Percentiles rank a stretch among this genome's conserved stretches.
phyloP scores from a whole-genome alignment of 116 monocot species.

The Dioscorea cayenensis region DNA sequence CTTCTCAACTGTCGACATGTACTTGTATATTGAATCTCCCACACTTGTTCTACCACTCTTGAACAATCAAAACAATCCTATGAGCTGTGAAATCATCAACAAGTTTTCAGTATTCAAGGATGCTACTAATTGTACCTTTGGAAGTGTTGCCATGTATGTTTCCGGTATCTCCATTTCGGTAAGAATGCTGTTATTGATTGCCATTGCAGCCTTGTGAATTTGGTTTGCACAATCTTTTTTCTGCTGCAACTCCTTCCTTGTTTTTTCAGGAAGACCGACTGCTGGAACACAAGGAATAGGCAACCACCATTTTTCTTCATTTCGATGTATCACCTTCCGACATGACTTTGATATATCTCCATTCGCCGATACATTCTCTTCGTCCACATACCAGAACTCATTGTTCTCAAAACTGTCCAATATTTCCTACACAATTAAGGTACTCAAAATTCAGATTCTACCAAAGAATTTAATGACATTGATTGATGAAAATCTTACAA shows the following conservation, averaged over 20 bases:
- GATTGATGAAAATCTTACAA: slow-evolving; percentile 33
- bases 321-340: slow-evolving; percentile 31
- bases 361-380: slow-evolving; percentile 37
- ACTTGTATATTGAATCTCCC: slow-evolving; percentile 57
- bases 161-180: slow-evolving; percentile 82
- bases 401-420: slow-evolving; percentile 55
- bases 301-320: slow-evolving; percentile 92
- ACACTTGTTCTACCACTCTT: slow-evolving; percentile 57
- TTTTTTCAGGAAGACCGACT: slow-evolving; percentile 47
- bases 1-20: slow-evolving; percentile 36
- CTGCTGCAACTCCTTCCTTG: slow-evolving; percentile 36
- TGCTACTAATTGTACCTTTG: slow-evolving; percentile 42
- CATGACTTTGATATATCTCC: slow-evolving; percentile 39
- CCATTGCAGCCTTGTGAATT: slow-evolving; percentile 81
- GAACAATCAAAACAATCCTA: slow-evolving; percentile 4
- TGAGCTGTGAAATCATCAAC: background rate
- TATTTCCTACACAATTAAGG: slow-evolving; percentile 45
- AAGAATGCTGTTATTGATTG: slow-evolving; percentile 65
- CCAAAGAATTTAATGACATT: background rate
- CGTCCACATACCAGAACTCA: slow-evolving; percentile 83
- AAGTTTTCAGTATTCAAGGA: background rate
- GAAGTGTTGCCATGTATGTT: slow-evolving; percentile 50
- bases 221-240: slow-evolving; percentile 65
- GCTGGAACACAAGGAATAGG: slow-evolving; percentile 74
- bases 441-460: background rate